phyloP scores from a whole-genome alignment of 2,329 filamentous ascomycete genomes.

The Neofusicoccum sp. region DNA sequence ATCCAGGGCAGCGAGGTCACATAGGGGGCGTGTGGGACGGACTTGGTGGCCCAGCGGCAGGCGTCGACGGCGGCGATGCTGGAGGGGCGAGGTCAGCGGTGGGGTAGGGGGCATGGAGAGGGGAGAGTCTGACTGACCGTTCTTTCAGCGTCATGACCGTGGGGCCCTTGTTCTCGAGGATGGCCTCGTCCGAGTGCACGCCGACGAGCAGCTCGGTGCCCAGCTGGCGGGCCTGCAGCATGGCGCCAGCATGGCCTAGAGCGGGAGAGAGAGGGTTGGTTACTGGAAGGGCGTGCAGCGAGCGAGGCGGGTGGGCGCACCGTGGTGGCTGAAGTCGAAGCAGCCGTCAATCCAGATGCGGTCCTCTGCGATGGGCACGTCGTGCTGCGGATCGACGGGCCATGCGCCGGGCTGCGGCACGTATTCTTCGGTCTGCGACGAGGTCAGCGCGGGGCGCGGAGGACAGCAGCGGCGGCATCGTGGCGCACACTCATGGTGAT shows the following conservation, averaged over 20 bases:
- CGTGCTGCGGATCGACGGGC: slow-evolving; percentile 67
- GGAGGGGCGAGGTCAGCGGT: slow-evolving; percentile 27
- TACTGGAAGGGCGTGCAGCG: slow-evolving; percentile 3
- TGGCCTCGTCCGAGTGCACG: slow-evolving; percentile 93
- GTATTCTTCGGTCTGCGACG: slow-evolving; percentile 29
- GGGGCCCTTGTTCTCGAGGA: slow-evolving; percentile 94
- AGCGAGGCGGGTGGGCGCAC: slow-evolving; percentile 46
- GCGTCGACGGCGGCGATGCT: slow-evolving; percentile 89
- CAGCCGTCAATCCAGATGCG: slow-evolving; percentile 98
- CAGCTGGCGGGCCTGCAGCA: slow-evolving; percentile 91
- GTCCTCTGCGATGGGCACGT: slow-evolving; percentile 61
- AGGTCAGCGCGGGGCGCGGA: slow-evolving; percentile 1
- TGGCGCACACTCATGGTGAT: slow-evolving; percentile 23
- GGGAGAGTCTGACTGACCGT: slow-evolving; percentile 56
- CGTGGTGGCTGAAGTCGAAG: slow-evolving; percentile 99
- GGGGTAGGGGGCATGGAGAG: slow-evolving; percentile 21
- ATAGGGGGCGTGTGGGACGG: slow-evolving; percentile 85
- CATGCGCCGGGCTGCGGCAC: slow-evolving; percentile 60
- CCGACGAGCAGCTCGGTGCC: slow-evolving; percentile 88
- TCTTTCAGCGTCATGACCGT: slow-evolving; percentile 95
- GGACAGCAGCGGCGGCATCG: neutral
- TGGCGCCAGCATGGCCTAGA: slow-evolving; percentile 88
- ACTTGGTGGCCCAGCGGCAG: slow-evolving; percentile 89
- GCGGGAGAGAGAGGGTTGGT: slow-evolving; percentile 23
- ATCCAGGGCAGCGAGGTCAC: slow-evolving; percentile 95